Evolutionary conservation across 768 basidiomycete genomes (phyloP), one percentile per base, ranked within the genome.

Genomic region (Kwoniella heveanensis): DNA sequence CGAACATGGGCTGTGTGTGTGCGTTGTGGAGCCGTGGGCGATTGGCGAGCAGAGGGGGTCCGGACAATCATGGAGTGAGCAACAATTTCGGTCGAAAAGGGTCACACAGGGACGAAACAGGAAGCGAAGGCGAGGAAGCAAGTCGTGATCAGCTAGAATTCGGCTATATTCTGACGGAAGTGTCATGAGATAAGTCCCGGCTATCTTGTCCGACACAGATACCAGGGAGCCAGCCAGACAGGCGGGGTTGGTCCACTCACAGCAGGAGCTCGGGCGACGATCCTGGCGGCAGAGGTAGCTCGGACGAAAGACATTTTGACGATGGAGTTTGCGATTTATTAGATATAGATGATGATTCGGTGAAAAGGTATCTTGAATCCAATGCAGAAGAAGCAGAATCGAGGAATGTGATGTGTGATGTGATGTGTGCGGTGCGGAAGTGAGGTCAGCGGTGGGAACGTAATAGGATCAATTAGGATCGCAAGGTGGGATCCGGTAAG

Each of bases 241-340:
- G 32, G 6, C 32, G n/a, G n/a, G n/a, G n/a, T n/a, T n/a, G n/a
- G n/a, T 36, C 32, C 6, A 73, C 71, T 67, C 57, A 73, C 72
- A 32, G 67, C 59, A 26, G 72, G 65, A 19, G 69, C 62, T 36
- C 72, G 57, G 55, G 66, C 69, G 15, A 55, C 30, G 52, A 68
- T 44, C 22, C 69, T 64, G 44, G 69, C 65, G 22, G 63, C 54
- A 24, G 62, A 54, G 26, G 62, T 26, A 37, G 56, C 24, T 57
- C 62, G 44, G 50, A 64, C 19, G 9, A 64, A 48, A 52, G 53
- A 55, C 62, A 64, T 62, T 62, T 36, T 62, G 51, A 29, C 1
- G 29, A 50, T 49, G 32, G 13, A 7, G 32, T 36, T 36, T 36
- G 32, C 13, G 6, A 13, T 36, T 36, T 36, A 7, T 6, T 7